These are phyloP conservation scores for Diplosphaera chodatii DNA, from an alignment of 139 green algal genomes.

Conservation along the genomic window DNA sequence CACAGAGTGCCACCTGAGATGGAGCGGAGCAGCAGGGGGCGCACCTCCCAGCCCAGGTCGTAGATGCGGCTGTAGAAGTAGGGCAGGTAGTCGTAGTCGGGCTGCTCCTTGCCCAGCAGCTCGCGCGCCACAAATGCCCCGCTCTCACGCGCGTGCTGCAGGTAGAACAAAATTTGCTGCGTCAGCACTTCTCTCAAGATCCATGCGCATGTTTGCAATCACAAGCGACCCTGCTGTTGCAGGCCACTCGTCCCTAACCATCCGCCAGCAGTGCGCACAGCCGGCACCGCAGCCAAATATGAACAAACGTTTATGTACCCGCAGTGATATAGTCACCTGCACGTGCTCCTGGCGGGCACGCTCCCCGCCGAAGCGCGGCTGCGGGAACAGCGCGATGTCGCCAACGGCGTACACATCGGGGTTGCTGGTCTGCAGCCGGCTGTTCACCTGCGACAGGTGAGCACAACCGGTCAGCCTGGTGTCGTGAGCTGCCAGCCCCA, in stretches of 20 bases:
- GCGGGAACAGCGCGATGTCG: slow-evolving; percentile 87
- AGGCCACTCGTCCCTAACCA: too few species aligned
- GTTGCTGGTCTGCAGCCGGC: slow-evolving; percentile 55
- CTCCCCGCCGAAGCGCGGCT: slow-evolving; percentile 35
- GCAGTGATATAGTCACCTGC: too few species aligned
- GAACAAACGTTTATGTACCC: too few species aligned
- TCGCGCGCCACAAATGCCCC: slow-evolving; percentile 20
- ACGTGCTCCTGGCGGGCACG: slow-evolving; percentile 81
- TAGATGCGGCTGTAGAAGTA: slow-evolving; percentile 95
- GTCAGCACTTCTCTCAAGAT: too few species aligned
- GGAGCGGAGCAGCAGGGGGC: too few species aligned
- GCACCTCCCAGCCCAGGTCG: slow-evolving; percentile 69
- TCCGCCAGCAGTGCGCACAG: too few species aligned
- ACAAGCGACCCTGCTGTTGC: too few species aligned
- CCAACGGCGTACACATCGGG: slow-evolving; percentile 83
- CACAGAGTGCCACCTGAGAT: not conserved
- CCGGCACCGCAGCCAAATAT: too few species aligned
- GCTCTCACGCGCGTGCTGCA: slow-evolving; percentile 7
- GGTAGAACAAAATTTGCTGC: too few species aligned
- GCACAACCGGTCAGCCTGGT: too few species aligned
- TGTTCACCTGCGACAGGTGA: slow-evolving; percentile 45
- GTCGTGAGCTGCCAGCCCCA: too few species aligned
- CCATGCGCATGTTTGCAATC: too few species aligned
- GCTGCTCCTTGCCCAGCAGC: slow-evolving; percentile 13
- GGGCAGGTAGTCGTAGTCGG: slow-evolving; percentile 78